phyloP scores from a whole-genome alignment of 225 moss, liverwort and hornwort species.

The Pseudisothecium myosuroides region DNA sequence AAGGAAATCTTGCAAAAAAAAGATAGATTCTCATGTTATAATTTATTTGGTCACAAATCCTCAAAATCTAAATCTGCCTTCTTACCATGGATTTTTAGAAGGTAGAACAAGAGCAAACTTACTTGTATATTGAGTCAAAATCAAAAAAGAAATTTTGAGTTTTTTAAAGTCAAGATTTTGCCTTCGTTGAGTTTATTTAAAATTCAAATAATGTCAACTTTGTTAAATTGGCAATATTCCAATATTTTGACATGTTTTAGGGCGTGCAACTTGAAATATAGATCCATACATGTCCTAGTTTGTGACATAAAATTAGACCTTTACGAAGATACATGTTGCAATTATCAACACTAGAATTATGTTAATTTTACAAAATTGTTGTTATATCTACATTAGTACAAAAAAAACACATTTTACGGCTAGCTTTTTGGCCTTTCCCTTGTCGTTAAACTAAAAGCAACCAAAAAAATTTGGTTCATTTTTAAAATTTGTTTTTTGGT shows the following conservation, averaged over 20 bases:
- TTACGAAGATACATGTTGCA: neutral
- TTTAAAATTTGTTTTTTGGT: rapidly evolving
- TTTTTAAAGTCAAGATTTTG: neutral
- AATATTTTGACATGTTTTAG: neutral
- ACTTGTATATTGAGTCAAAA: rapidly evolving
- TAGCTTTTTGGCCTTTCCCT: neutral
- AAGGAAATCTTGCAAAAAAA: neutral
- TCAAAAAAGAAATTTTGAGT: neutral
- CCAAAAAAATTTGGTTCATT: neutral
- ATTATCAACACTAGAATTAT: no score
- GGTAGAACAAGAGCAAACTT: rapidly evolving
- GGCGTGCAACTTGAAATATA: neutral
- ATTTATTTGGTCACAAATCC: neutral
- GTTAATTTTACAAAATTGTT: no score
- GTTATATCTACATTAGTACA: neutral
- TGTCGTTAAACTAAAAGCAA: neutral
- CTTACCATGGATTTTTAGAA: rapidly evolving
- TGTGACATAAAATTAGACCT: neutral
- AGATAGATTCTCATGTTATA: neutral
- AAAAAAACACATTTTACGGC: neutral
- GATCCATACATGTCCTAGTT: neutral
- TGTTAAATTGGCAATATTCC: neutral
- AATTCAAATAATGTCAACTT: neutral
- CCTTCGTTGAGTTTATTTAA: neutral
- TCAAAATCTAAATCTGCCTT: neutral